These are phyloP conservation scores for Daldinia sp. DNA, from an alignment of 2,329 filamentous ascomycete genomes.

Conservation along the genomic window DNA sequence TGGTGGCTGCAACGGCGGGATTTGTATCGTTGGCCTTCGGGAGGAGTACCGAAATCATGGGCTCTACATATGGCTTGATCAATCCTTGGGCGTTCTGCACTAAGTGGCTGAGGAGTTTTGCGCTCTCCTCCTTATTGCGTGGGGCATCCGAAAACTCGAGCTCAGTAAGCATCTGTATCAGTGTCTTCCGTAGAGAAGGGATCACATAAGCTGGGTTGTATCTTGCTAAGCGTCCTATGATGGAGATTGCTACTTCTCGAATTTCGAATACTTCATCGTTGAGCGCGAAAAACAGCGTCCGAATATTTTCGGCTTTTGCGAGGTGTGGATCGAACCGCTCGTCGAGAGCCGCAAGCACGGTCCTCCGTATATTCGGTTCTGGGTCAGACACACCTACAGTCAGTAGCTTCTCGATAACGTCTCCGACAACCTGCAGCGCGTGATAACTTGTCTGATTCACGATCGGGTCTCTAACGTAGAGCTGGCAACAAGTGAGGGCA, in stretches of 20 bases:
- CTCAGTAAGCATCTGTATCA: constrained; percentile 96
- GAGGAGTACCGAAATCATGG: constrained; percentile 93
- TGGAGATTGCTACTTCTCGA: constrained; percentile 92
- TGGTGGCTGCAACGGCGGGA: constrained; percentile 90
- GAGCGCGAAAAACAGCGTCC: constrained; percentile 92
- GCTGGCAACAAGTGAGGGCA: constrained; percentile 95
- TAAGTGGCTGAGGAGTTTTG: constrained; percentile 89
- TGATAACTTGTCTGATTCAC: constrained; percentile 98
- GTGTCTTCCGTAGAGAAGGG: constrained; percentile 90
- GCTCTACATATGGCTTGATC: constrained; percentile 96
- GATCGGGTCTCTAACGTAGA: constrained; percentile 96
- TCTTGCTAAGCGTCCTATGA: constrained; percentile 91
- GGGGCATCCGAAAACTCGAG: constrained; percentile 96
- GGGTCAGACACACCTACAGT: constrained; percentile 95
- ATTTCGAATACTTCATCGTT: constrained; percentile 96
- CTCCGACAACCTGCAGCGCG: constrained; percentile 94
- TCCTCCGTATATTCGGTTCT: constrained; percentile 87
- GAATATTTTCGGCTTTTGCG: constrained; percentile 97
- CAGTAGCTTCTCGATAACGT: constrained; percentile 96
- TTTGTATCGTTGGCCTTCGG: constrained; percentile 90
- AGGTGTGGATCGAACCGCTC: constrained; percentile 95
- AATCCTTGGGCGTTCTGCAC: constrained; percentile 93
- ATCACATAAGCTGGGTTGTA: constrained; percentile 98
- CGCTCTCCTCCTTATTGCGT: constrained; percentile 95
- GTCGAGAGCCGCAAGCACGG: constrained; percentile 89